Evolutionary conservation across 129 eudicot species (phyloP), one percentile per base, ranked within the genome.

Genomic region (Artemisia tridentata): DNA sequence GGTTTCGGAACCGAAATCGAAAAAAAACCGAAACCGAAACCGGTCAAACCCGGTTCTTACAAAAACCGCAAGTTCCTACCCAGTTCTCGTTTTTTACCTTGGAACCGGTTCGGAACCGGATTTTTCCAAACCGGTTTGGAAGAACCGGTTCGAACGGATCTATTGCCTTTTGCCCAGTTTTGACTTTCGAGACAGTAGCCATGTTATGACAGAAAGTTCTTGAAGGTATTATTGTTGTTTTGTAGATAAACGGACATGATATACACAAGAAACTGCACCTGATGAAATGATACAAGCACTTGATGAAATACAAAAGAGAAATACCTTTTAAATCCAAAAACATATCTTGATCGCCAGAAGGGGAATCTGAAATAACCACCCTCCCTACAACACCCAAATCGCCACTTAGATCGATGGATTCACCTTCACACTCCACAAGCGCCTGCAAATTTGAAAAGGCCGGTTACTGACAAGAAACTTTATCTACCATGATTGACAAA

Each of bases 371-470:
- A 55, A 93, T 81, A 53, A 87, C 82, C 56, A 93, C 78, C 66
- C 96, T 82, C 12, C 99, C 99, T 75, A 93, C 99, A 72, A 97
- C 79, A 80, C 97, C 99, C 73, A 89, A 84, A 68, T 93, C 97
- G 67, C 99, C 99, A 82, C 98, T 90, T 76, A 93, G 81, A 87
- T 93, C 98, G 60, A 93, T 87, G 77, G 98, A 85, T 59, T 89
- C 95, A 23, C 96, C 97, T 78, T 93, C 97, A 69, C 98, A 93
- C 90, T 93, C 98, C 80, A 93, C 88, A 82, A 93, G 98, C 16
- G 87, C 97, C 98, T 93, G 91, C 20, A 73, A 72, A n/a, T 27
- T 51, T 68, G 18, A 51, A 75, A 74, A 58, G 1, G 6, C 1
- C 20, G 13, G 27, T 66, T 58, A 47, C 52, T 14, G 18, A 72